Evolutionary conservation across 805 yeast species (phyloP), one percentile per base, ranked within the genome.

Genomic region (Metschnikowia koreensis): DNA sequence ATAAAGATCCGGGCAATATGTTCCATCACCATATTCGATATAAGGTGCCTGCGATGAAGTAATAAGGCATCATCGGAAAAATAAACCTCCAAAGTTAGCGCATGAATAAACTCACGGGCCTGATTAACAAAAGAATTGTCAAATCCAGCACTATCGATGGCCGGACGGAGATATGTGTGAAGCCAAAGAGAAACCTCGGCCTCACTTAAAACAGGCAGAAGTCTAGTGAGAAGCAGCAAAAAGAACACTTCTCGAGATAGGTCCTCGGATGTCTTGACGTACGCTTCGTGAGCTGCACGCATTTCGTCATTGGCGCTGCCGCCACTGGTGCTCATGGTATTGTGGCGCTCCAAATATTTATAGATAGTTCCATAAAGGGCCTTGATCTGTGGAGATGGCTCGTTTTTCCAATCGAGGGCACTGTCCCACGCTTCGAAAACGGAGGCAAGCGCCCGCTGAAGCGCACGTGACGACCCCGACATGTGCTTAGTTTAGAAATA

Each of bases 101-200:
- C 59, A 16, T 38, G 40, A 6, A 74, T 59, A 27, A 74, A 66
- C 10, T 55, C 58, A 44, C 74, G 54, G 10, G 72, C 48, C 44
- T 67, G 66, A 10, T 56, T 58, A 10, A 74, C 74, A 52, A 79
- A 68, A 7, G 60, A 60, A n/a, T 72, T 58, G 49, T 71, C 75
- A 47, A 67, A 69, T 2, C 87, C 85, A 0, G 86, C 83, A 36
- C 86, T 80, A 58, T 84, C 84, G 3, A 83, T 67, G 0, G 86
- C 83, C 0, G 81, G 79, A 11, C 68, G 68, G 11, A 76, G 59
- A 52, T 81, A 76, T 36, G 76, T 69, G 29, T 69, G 66, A 44
- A 81, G 69, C 88, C 89, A 85, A 38, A 70, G 62, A 22, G 62
- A 55, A 9, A 79, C 62, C 10, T 66, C 64, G 10, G 61, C 60